phyloP scores from a whole-genome alignment of 306 rosid species.

The Nissolia schottii region DNA sequence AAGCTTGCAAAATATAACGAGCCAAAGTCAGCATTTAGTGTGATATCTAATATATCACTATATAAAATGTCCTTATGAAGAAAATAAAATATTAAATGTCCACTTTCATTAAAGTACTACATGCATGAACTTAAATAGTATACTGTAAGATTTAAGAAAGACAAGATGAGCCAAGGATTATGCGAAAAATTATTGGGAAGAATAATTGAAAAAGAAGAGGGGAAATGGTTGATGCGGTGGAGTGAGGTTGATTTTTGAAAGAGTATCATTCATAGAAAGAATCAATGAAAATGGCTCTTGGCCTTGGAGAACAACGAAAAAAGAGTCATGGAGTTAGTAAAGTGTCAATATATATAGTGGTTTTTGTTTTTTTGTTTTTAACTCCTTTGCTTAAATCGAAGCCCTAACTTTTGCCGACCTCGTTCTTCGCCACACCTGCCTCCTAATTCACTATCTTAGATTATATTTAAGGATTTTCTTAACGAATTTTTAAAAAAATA shows the following conservation, averaged over 20 bases:
- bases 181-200: neutral
- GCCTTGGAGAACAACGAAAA: constrained; percentile 30
- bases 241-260: neutral
- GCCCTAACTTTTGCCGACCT: constrained; percentile 47
- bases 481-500: no score
- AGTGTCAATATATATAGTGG: neutral
- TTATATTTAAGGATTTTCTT: no score
- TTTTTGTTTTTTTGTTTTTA: neutral
- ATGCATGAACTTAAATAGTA: neutral
- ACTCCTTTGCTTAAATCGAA: constrained; percentile 38
- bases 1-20: neutral
- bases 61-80: neutral
- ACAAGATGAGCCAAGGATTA: neutral
- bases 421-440: constrained; percentile 20
- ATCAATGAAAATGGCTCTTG: constrained; percentile 3
- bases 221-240: neutral
- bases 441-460: neutral
- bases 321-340: constrained; percentile 16
- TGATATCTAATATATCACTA: no score
- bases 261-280: constrained; percentile 10
- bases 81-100: neutral
- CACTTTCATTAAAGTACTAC: neutral
- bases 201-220: neutral
- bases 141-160: neutral
- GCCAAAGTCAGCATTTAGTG: neutral